These are phyloP conservation scores for Phyllostachys edulis DNA, from an alignment of 176 grass and related monocot genomes.

Conservation along the genomic window DNA sequence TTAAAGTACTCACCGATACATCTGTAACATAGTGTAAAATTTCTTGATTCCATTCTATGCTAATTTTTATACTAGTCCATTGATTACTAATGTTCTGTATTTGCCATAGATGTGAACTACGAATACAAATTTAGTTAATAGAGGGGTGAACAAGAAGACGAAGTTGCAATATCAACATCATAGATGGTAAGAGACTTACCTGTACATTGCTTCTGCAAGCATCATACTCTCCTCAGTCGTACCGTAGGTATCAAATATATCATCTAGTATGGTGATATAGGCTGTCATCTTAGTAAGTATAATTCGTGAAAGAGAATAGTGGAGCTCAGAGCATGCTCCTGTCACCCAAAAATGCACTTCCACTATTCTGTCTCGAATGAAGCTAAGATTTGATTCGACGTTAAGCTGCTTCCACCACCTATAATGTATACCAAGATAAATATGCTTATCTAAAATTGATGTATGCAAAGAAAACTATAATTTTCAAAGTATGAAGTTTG, in stretches of 20 bases:
- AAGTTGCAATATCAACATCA: not conserved
- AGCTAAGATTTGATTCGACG: constrained; percentile 12
- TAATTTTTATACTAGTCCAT: not conserved
- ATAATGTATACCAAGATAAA: not conserved
- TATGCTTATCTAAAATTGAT: constrained; percentile 11
- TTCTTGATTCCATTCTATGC: not conserved
- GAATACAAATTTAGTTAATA: not conserved
- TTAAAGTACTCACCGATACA: not conserved
- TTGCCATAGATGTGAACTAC: not conserved
- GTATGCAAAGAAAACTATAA: not conserved
- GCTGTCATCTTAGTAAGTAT: constrained; percentile 18
- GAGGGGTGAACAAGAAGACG: not conserved
- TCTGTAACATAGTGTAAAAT: not conserved
- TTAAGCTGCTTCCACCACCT: constrained; percentile 47
- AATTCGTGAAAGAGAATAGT: constrained; percentile 16
- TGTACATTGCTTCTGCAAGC: constrained; percentile 29
- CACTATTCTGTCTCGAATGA: constrained; percentile 34
- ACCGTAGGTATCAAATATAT: constrained; percentile 33
- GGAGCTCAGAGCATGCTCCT: constrained; percentile 11
- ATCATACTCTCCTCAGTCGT: constrained; percentile 21
- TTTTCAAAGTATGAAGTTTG: not conserved
- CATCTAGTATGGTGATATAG: constrained; percentile 35
- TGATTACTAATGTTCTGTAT: not conserved
- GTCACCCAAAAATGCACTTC: constrained; percentile 43
- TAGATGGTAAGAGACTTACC: not conserved